Conservation (phyloP, 345 rosid species). For the Anastatica hierochuntica region DNA sequence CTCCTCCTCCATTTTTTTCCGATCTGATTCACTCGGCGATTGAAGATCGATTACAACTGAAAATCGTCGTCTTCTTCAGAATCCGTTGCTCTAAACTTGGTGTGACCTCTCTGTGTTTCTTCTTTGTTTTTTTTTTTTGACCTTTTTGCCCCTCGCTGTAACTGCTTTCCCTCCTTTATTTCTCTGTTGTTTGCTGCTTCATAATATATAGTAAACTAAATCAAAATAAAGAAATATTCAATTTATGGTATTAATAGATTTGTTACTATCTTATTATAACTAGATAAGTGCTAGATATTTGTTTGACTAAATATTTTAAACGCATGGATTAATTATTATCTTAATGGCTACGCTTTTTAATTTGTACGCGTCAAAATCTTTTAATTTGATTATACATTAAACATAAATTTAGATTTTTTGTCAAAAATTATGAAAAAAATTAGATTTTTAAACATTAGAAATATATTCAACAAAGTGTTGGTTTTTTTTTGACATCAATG, state of each 20-base stretch:
- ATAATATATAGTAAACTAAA: too few relatives aligned
- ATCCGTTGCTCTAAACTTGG: conserved; percentile 16
- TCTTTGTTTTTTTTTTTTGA: not conserved
- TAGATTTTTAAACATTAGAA: too few relatives aligned
- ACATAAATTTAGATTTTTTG: too few relatives aligned
- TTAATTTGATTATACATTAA: too few relatives aligned
- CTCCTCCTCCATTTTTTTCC: conserved; percentile 4
- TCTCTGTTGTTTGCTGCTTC: not conserved
- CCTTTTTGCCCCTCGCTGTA: conserved; percentile 2
- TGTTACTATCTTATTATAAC: not conserved
- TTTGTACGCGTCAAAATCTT: not conserved
- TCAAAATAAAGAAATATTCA: too few relatives aligned
- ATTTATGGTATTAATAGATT: not conserved
- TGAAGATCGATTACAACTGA: not conserved
- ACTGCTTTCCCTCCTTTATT: conserved; percentile 8
- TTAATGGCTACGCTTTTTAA: not conserved
- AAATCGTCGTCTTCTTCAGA: conserved; percentile 9
- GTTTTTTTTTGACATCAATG: too few relatives aligned
- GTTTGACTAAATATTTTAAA: not conserved
- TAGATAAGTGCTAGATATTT: not conserved
- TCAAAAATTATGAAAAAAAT: too few relatives aligned
- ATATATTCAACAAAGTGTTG: too few relatives aligned
- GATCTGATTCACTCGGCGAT: too few relatives aligned
- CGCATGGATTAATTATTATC: not conserved
- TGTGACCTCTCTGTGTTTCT: conserved; percentile 2